Evolutionary conservation across 2,329 filamentous ascomycete species (phyloP).

Genomic region (Botrytis tulipae): DNA sequence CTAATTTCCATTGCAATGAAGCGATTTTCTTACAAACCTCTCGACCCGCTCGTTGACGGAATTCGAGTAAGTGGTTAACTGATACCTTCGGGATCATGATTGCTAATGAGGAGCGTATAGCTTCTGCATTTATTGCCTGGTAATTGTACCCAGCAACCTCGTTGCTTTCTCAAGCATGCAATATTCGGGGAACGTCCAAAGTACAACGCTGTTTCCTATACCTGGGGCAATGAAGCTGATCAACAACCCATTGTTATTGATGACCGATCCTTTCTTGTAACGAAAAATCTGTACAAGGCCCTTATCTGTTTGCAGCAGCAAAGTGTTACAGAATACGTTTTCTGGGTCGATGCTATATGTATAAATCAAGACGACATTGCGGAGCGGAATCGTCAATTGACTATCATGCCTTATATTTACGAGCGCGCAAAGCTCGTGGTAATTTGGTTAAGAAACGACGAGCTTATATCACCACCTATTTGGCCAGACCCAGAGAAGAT

Average conservation of each 20-base stretch:
- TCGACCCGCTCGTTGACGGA: conserved; percentile 20
- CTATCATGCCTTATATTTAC: conserved; percentile 24
- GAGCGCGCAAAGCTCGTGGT: conserved; percentile 18
- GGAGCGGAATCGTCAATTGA: conserved; percentile 22
- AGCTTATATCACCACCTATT: not conserved
- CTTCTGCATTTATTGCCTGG: not conserved
- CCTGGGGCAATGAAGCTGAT: conserved; percentile 26
- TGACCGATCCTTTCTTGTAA: conserved; percentile 18
- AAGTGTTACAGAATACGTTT: not conserved
- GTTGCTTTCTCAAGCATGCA: conserved; percentile 9
- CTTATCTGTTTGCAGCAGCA: not conserved
- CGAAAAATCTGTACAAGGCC: conserved; percentile 19
- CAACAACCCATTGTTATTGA: conserved; percentile 28
- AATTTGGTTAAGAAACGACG: conserved; percentile 18
- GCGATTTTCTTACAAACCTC: conserved; percentile 8
- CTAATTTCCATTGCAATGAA: not conserved
- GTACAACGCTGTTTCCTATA: conserved; percentile 36
- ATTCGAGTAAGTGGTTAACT: conserved; percentile 11
- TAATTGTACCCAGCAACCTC: not conserved
- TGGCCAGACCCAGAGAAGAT: conserved; percentile 3
- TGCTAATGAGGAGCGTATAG: not conserved
- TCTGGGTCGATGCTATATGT: conserved; percentile 25
- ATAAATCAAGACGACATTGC: conserved; percentile 24
- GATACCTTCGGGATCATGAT: too few relatives aligned
- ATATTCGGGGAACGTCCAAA: conserved; percentile 27